Evolutionary conservation across 257 asterid genomes (phyloP).

Genomic region (Hygrophila difformis): DNA sequence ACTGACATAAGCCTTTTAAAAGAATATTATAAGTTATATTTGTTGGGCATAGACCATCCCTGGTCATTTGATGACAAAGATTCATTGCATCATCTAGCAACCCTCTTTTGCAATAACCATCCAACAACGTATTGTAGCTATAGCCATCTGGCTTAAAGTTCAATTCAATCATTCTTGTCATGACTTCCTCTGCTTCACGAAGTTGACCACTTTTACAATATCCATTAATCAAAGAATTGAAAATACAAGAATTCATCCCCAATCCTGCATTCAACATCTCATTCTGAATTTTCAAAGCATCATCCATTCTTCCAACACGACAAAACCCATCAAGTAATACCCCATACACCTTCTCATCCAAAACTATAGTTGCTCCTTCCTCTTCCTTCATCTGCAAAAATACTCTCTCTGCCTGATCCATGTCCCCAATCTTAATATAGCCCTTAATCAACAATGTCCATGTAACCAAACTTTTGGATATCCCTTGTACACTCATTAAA

Average conservation of each 20-base stretch:
- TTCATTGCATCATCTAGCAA: conserved; percentile 45
- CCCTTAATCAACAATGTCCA: conserved; percentile 72
- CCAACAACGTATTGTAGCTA: conserved; percentile 63
- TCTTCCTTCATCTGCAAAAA: conserved; percentile 45
- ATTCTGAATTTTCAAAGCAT: conserved; percentile 52
- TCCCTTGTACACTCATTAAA: conserved; percentile 38
- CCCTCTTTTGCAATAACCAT: conserved; percentile 70
- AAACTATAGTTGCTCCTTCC: conserved; percentile 21
- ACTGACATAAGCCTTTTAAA: conserved; percentile 62
- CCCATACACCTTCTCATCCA: conserved; percentile 67
- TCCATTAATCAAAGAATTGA: conserved; percentile 73
- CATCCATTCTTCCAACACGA: conserved; percentile 68
- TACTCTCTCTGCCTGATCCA: conserved; percentile 60
- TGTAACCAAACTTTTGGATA: conserved; percentile 51
- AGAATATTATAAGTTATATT: conserved; percentile 67
- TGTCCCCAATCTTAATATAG: conserved; percentile 49
- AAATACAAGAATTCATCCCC: conserved; percentile 50
- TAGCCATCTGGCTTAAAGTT: conserved; percentile 67
- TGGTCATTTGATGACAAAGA: conserved; percentile 60
- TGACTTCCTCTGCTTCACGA: conserved; percentile 45
- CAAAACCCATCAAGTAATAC: conserved; percentile 75
- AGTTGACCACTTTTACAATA: conserved; percentile 62
- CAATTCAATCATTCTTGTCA: conserved; percentile 35
- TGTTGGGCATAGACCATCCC: conserved; percentile 47
- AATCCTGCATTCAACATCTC: conserved; percentile 68